These are phyloP conservation scores for Jatropha curcas DNA, from an alignment of 345 rosid species.

Conservation along the genomic window DNA sequence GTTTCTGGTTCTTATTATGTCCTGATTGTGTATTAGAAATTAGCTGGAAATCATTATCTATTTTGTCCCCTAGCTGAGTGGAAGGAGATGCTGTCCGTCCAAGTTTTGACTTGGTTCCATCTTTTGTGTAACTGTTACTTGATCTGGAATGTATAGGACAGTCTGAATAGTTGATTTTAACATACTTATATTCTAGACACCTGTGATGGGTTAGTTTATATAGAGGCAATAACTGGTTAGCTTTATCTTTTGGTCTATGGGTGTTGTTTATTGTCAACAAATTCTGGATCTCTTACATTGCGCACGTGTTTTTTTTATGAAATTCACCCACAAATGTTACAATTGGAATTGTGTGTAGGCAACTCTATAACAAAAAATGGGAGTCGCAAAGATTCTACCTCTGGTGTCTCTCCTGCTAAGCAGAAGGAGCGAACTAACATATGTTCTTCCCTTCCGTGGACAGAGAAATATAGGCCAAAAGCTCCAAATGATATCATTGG, in stretches of 20 bases:
- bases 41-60: background rate
- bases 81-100: background rate
- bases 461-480: constrained; percentile 88
- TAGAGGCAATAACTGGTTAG: background rate
- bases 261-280: constrained; percentile 15
- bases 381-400: constrained; percentile 30
- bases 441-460: constrained; percentile 66
- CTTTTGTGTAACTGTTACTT: background rate
- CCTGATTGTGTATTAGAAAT: background rate
- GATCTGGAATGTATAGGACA: background rate
- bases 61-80: background rate
- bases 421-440: constrained; percentile 42
- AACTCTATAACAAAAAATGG: constrained; percentile 38
- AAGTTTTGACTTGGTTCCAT: background rate
- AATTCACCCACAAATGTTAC: constrained; percentile 7
- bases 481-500: constrained; percentile 84
- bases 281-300: constrained; percentile 1
- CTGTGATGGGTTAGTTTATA: background rate
- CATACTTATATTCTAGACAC: background rate
- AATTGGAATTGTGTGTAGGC: constrained; percentile 29
- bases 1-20: background rate
- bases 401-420: constrained; percentile 39
- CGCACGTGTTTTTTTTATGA: constrained; percentile 10
- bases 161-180: background rate
- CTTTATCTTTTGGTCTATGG: constrained; percentile 20